Conservation (phyloP, 345 rosid genomes). For the Excoecaria agallocha region DNA sequence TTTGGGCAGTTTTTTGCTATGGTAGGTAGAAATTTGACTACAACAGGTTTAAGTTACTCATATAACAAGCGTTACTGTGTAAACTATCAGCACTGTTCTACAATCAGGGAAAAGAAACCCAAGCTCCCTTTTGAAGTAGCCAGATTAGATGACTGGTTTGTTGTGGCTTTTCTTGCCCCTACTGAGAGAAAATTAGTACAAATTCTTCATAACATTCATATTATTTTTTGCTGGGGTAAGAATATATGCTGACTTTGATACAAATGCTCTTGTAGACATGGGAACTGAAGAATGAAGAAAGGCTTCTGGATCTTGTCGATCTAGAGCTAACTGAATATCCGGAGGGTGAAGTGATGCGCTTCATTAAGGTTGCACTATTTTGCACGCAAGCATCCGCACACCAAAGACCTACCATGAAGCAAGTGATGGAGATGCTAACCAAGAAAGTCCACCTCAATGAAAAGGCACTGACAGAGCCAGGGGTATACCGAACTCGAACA, state of each 20-base stretch:
- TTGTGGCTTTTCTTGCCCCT: not conserved
- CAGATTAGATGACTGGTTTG: not conserved
- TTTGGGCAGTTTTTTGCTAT: not conserved
- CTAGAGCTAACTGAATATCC: slow-evolving; percentile 57
- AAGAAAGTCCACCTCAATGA: slow-evolving; percentile 67
- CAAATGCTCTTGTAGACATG: slow-evolving; percentile 60
- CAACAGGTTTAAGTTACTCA: not conserved
- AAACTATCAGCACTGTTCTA: not conserved
- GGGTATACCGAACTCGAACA: slow-evolving; percentile 38
- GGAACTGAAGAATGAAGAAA: slow-evolving; percentile 68
- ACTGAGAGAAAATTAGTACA: not conserved
- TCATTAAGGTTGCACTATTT: slow-evolving; percentile 73
- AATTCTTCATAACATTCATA: not conserved
- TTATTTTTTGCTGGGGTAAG: not conserved
- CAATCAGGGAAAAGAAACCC: no score
- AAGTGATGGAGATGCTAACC: slow-evolving; percentile 83
- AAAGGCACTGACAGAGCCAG: slow-evolving; percentile 58
- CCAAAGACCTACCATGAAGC: slow-evolving; percentile 79
- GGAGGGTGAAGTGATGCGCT: slow-evolving; percentile 54
- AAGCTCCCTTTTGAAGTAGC: no score
- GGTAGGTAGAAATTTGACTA: not conserved
- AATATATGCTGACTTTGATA: not conserved
- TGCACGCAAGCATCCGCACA: slow-evolving; percentile 73
- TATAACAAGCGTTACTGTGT: not conserved
- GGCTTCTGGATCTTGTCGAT: slow-evolving; percentile 71